A percentile compares a stretch with the other conserved stretches of the same genome.
Conservation (phyloP, 78 protist species). For the Dictyostelium citrinum region DNA sequence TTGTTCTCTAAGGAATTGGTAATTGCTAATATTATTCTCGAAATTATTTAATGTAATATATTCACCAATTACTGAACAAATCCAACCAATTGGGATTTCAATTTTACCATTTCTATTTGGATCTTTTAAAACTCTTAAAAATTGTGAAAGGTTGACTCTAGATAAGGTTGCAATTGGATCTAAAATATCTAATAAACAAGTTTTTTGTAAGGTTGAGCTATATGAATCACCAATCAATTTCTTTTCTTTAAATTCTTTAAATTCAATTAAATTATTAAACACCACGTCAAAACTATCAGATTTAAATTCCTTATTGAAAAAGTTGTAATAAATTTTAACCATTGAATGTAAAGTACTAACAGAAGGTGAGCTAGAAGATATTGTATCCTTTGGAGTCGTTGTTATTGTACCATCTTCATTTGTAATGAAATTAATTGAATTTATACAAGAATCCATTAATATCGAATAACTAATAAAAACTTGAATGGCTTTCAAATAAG, state of each 20-base stretch:
- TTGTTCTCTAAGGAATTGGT: neutral
- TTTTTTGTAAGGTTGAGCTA: neutral
- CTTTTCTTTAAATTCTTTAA: neutral
- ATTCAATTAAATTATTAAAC: neutral
- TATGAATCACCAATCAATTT: neutral
- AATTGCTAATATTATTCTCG: neutral
- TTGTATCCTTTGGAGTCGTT: neutral
- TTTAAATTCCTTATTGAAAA: neutral
- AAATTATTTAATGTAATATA: neutral
- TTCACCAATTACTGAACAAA: neutral
- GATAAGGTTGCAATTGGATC: neutral
- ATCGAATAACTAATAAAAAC: neutral
- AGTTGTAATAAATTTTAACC: neutral
- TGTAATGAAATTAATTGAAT: neutral
- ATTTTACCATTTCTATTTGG: neutral
- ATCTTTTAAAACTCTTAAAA: neutral
- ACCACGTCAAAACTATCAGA: neutral
- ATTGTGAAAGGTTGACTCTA: neutral
- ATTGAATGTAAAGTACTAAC: neutral
- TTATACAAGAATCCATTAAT: neutral
- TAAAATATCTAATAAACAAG: conserved; percentile 1
- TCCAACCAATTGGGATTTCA: neutral
- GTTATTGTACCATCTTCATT: neutral
- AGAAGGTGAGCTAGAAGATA: neutral
- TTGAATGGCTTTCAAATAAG: neutral